Conservation (phyloP, 305 asterid species). For the Caryopteris hybrid region DNA sequence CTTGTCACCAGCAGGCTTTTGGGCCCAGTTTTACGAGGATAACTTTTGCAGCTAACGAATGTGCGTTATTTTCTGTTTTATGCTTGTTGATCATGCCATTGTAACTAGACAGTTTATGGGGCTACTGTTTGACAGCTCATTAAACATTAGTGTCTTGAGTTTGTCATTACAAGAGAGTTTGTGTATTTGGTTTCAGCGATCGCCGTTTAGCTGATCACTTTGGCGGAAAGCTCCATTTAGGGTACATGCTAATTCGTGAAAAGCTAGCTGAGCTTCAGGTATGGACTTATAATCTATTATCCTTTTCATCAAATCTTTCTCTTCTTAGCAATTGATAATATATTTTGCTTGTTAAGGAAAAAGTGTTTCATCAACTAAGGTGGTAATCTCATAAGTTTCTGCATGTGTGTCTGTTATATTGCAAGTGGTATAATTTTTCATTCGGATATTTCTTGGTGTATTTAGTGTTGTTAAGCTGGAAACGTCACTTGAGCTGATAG, state of each 20-base stretch:
- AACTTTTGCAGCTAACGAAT: slow-evolving; percentile 94
- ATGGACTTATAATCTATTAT: slow-evolving; percentile 17
- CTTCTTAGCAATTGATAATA: neutral
- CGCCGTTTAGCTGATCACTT: slow-evolving; percentile 95
- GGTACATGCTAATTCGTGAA: slow-evolving; percentile 86
- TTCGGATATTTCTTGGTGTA: neutral
- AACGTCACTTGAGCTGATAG: slow-evolving; percentile 13
- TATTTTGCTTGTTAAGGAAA: neutral
- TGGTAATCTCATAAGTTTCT: neutral
- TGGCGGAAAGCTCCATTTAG: slow-evolving; percentile 91
- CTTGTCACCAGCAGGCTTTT: slow-evolving; percentile 97
- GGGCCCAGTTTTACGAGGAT: slow-evolving; percentile 99
- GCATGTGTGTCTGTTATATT: neutral
- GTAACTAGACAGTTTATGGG: slow-evolving; percentile 38
- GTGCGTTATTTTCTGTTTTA: slow-evolving; percentile 88
- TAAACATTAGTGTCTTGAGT: slow-evolving; percentile 5
- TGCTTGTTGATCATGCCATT: slow-evolving; percentile 60
- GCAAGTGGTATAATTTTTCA: neutral
- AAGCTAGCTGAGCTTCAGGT: slow-evolving; percentile 89
- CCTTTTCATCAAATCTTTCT: neutral
- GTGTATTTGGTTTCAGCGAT: slow-evolving; percentile 54
- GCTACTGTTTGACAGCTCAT: slow-evolving; percentile 18
- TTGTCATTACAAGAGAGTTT: slow-evolving; percentile 22
- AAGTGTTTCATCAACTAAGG: neutral
- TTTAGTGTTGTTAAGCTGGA: neutral